Conservation (phyloP, 2,329 filamentous ascomycete species). For the Ambrosiella cleistominuta region DNA sequence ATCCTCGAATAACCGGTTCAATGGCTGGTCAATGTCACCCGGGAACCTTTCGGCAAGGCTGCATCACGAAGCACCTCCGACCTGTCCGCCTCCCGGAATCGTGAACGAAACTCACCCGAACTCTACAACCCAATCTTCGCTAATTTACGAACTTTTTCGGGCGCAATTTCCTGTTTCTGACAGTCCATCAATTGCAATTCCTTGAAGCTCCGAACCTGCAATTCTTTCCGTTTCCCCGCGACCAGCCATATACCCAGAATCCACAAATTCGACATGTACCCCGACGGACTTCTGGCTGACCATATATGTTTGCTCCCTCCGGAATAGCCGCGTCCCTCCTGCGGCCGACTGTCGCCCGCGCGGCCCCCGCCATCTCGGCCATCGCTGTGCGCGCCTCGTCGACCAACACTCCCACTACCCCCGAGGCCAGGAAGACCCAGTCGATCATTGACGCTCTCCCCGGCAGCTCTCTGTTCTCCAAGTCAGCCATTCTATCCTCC, state of each 20-base stretch:
- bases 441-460: slow-evolving; percentile 86
- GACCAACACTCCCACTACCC: slow-evolving; percentile 60
- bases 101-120: neutral
- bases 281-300: slow-evolving; percentile 1
- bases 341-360: slow-evolving; percentile 60
- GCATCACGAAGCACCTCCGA: neutral
- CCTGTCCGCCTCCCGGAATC: neutral
- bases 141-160: neutral
- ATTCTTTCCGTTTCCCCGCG: neutral
- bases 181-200: neutral
- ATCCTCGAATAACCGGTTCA: neutral
- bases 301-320: neutral
- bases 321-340: slow-evolving; percentile 69
- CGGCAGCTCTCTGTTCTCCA: slow-evolving; percentile 80
- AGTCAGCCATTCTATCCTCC: slow-evolving; percentile 92
- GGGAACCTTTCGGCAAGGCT: neutral
- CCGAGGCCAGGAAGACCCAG: slow-evolving; percentile 60
- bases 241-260: neutral
- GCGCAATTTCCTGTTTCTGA: neutral
- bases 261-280: neutral
- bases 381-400: slow-evolving; percentile 35
- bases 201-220: neutral
- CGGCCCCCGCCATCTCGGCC: slow-evolving; percentile 56
- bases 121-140: neutral
- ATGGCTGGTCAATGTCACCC: neutral